Conservation (phyloP, 352 stramenopile species). For the Pythium sp. region DNA sequence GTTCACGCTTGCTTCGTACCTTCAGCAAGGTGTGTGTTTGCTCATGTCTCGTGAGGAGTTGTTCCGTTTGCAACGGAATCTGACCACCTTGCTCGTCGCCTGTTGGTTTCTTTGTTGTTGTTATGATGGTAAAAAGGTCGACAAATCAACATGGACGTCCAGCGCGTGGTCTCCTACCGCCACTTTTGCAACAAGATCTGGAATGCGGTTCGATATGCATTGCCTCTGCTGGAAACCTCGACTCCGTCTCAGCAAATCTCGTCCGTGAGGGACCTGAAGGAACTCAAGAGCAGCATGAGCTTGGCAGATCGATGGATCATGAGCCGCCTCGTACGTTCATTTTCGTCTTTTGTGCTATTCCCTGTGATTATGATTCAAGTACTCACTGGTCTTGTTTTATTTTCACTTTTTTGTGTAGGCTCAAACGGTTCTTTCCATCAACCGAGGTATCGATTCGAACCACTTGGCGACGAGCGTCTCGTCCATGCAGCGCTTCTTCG, state of each 20-base stretch:
- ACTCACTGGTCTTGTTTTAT: not conserved
- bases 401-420: constrained; percentile 27
- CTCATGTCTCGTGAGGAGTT: not conserved
- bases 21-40: constrained; percentile 61
- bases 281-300: constrained; percentile 41
- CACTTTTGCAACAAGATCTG: constrained; percentile 91
- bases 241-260: not conserved
- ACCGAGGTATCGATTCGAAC: constrained; percentile 65
- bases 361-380: not conserved
- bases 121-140: constrained; percentile 30
- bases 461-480: constrained; percentile 65
- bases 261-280: constrained; percentile 22
- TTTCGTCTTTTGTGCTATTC: not conserved
- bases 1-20: constrained; percentile 96
- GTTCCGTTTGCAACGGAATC: too few species aligned
- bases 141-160: constrained; percentile 88
- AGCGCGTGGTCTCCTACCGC: constrained; percentile 78
- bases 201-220: constrained; percentile 79
- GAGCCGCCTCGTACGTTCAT: constrained; percentile 60
- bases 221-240: constrained; percentile 49
- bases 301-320: constrained; percentile 83
- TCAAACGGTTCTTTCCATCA: constrained; percentile 51
- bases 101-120: not conserved
- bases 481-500: constrained; percentile 79
- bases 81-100: not conserved